Percentiles rank a stretch among this genome's conserved stretches.
Conservation (phyloP, 768 basidiomycete genomes). For the Tylopilus vinaceipallidus region DNA sequence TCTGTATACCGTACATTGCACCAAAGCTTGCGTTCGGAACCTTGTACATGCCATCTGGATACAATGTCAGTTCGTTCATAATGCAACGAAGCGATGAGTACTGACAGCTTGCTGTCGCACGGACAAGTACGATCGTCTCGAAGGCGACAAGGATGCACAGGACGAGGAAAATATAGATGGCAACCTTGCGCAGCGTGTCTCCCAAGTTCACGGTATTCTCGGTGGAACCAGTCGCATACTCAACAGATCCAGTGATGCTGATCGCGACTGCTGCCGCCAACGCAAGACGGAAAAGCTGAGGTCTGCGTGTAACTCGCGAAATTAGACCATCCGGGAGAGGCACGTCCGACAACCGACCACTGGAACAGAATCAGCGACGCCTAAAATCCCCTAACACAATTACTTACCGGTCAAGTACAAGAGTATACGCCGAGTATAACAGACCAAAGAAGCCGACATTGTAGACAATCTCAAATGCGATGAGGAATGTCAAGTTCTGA, state of each 20-base stretch:
- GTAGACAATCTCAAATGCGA: constrained; percentile 34
- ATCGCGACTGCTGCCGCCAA: constrained; percentile 23
- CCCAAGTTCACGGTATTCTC: constrained; percentile 10
- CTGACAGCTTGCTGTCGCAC: constrained; percentile 14
- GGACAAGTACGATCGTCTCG: constrained; percentile 25
- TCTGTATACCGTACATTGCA: constrained; percentile 23
- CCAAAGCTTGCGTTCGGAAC: constrained; percentile 13
- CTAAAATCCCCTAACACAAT: neutral
- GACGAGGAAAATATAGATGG: constrained; percentile 29
- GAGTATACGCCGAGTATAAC: constrained; percentile 33
- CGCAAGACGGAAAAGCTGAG: constrained; percentile 23
- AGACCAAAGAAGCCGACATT: constrained; percentile 37
- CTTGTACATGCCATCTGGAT: constrained; percentile 23
- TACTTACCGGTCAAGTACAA: constrained; percentile 32
- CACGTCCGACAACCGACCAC: constrained; percentile 23
- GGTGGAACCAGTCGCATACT: constrained; percentile 13
- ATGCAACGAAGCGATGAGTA: constrained; percentile 2
- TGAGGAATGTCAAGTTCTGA: constrained; percentile 20
- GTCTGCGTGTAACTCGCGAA: constrained; percentile 20
- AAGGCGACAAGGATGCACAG: constrained; percentile 28
- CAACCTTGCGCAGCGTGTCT: constrained; percentile 22
- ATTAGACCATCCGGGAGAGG: constrained; percentile 24
- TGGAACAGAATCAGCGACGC: neutral
- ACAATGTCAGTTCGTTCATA: constrained; percentile 2
- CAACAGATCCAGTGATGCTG: constrained; percentile 28